A percentile compares a stretch with the other conserved stretches of the same genome.
Conservation (phyloP, 176 grass and related monocot species). For the Secale cereale region DNA sequence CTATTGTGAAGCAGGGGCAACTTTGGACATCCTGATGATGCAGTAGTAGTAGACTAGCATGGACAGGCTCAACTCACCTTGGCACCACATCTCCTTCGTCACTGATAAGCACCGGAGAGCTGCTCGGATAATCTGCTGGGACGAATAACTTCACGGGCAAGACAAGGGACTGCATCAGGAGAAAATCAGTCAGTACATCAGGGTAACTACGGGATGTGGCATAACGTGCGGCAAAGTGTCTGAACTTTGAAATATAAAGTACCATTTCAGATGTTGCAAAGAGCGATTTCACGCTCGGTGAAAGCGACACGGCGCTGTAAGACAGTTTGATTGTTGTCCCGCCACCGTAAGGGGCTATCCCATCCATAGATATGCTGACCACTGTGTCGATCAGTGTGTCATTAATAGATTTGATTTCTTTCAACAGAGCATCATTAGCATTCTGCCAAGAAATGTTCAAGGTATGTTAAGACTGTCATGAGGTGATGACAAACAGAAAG, state of each 20-base stretch:
- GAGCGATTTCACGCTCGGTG: not conserved
- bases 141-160: not conserved
- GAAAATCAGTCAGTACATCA: not conserved
- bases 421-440: not conserved
- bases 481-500: not conserved
- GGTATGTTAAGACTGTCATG: not conserved
- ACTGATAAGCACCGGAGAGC: constrained; percentile 18
- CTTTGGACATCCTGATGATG: not conserved
- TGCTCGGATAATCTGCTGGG: constrained; percentile 27
- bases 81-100: not conserved
- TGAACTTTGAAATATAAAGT: not conserved
- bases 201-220: not conserved
- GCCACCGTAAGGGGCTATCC: not conserved
- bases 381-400: constrained; percentile 14
- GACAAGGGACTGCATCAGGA: constrained; percentile 2
- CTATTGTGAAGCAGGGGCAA: not conserved
- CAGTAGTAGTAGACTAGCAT: not conserved
- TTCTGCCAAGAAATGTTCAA: not conserved
- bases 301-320: not conserved
- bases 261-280: constrained; percentile 1
- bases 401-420: constrained; percentile 24
- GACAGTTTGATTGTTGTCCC: constrained; percentile 20
- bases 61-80: not conserved
- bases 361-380: constrained; percentile 8
- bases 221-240: not conserved